Evolutionary conservation across 106 monocot genomes (phyloP).

Genomic region (Dactylorhiza incarnata): DNA sequence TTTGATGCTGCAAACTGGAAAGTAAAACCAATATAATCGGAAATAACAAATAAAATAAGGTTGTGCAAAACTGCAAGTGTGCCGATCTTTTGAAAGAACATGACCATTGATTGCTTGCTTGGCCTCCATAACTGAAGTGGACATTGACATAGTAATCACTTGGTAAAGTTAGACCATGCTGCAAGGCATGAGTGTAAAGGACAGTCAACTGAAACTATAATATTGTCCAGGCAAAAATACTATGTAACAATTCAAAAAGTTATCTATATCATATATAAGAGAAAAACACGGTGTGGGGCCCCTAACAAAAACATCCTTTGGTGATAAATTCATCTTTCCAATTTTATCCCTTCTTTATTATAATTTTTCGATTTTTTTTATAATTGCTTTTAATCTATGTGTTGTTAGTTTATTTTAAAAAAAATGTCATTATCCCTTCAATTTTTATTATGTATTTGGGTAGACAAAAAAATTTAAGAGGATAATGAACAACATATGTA

Average conservation of each 20-base stretch:
- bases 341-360: too few relatives aligned
- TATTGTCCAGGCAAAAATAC: neutral
- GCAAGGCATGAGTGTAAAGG: slow-evolving; percentile 8
- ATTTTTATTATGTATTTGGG: too few relatives aligned
- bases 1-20: neutral
- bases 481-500: too few relatives aligned
- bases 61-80: neutral
- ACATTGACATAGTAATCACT: slow-evolving; percentile 47
- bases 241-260: neutral
- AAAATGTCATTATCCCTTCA: too few relatives aligned
- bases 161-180: slow-evolving; percentile 49
- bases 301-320: too few relatives aligned
- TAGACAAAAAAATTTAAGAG: too few relatives aligned
- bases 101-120: slow-evolving; percentile 48
- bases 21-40: neutral
- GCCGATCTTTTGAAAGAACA: slow-evolving; percentile 4
- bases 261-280: too few relatives aligned
- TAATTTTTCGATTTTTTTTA: too few relatives aligned
- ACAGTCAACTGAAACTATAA: neutral
- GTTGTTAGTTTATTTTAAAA: too few relatives aligned
- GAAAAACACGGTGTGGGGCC: too few relatives aligned
- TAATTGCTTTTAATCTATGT: too few relatives aligned
- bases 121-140: slow-evolving; percentile 26
- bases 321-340: too few relatives aligned
- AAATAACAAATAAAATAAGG: neutral